Percentiles rank a stretch among this genome's conserved stretches.
These are phyloP conservation scores for Solanum peruvianum DNA, from an alignment of 257 asterid genomes.

Conservation along the genomic window DNA sequence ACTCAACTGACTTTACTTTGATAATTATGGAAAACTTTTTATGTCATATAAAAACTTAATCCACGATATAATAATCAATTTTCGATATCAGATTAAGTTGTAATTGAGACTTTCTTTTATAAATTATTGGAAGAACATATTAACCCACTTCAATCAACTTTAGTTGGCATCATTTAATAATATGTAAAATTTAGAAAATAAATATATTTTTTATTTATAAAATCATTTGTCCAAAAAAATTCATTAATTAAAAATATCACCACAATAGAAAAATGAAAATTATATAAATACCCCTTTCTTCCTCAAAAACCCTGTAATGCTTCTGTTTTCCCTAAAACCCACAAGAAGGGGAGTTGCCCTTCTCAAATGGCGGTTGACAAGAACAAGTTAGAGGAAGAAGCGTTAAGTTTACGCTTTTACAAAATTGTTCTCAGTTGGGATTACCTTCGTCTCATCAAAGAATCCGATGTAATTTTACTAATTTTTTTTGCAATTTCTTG, in stretches of 20 bases:
- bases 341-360: background rate
- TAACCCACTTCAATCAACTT: no score
- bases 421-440: slow-evolving; percentile 86
- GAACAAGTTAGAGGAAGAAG: slow-evolving; percentile 51
- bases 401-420: slow-evolving; percentile 52
- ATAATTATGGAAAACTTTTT: no score
- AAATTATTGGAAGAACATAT: no score
- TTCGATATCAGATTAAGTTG: no score
- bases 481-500: background rate
- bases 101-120: no score
- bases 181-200: no score
- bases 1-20: no score
- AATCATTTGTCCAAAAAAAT: background rate
- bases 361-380: slow-evolving; percentile 60
- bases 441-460: slow-evolving; percentile 54
- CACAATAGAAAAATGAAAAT: background rate
- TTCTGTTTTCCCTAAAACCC: background rate
- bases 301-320: background rate
- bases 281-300: background rate
- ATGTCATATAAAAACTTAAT: no score
- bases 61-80: no score
- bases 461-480: slow-evolving; percentile 31
- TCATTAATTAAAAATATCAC: background rate
- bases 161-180: no score
- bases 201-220: no score